Evolutionary conservation across 2,329 filamentous ascomycete genomes (phyloP).

Genomic region (Daldinia sp.): DNA sequence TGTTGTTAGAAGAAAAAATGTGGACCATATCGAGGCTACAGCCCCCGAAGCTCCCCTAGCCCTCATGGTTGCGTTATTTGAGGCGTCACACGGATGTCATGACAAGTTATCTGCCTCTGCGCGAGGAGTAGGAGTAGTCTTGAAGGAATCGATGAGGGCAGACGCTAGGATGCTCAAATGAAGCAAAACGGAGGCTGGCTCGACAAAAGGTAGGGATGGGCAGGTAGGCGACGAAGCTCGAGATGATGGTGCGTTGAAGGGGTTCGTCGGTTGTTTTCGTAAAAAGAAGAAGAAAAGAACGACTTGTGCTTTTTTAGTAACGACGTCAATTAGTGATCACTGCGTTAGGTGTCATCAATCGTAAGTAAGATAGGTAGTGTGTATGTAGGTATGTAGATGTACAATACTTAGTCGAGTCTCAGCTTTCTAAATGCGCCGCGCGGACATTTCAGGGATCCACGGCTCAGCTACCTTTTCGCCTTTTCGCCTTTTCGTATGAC

Average conservation of each 20-base stretch:
- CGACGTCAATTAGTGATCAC: slow-evolving; percentile 17
- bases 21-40: slow-evolving; percentile 58
- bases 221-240: slow-evolving; percentile 4
- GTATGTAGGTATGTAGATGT: not conserved
- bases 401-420: slow-evolving; percentile 30
- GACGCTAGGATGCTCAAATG: slow-evolving; percentile 6
- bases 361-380: not conserved
- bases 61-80: slow-evolving; percentile 65
- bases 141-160: slow-evolving; percentile 10
- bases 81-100: slow-evolving; percentile 57
- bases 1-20: slow-evolving; percentile 53
- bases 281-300: slow-evolving; percentile 18
- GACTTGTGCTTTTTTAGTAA: slow-evolving; percentile 6
- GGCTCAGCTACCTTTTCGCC: slow-evolving; percentile 16
- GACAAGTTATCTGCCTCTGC: slow-evolving; percentile 48
- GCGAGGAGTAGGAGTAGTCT: slow-evolving; percentile 10
- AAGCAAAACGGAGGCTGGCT: slow-evolving; percentile 10
- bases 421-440: slow-evolving; percentile 40
- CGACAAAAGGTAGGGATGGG: not conserved
- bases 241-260: not conserved
- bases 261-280: not conserved
- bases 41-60: slow-evolving; percentile 60
- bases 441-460: slow-evolving; percentile 33
- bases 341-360: slow-evolving; percentile 38
- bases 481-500: not conserved